Conservation (phyloP, 768 basidiomycete species). For the Rhodocollybia butyracea region DNA sequence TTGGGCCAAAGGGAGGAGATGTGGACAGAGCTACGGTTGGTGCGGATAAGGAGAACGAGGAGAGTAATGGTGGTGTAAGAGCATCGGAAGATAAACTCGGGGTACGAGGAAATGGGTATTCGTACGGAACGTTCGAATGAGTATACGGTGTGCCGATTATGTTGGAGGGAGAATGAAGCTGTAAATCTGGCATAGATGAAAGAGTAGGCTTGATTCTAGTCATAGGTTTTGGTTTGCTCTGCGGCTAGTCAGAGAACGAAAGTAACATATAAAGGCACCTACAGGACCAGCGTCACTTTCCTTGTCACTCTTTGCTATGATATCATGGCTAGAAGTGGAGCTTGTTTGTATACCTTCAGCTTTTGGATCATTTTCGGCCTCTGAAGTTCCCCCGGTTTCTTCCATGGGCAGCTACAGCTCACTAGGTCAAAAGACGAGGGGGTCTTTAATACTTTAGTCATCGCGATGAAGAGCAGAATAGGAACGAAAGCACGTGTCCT, state of each 20-base stretch:
- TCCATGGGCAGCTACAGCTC: not conserved
- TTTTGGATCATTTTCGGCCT: not conserved
- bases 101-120: slow-evolving; percentile 5
- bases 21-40: slow-evolving; percentile 2
- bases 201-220: not conserved
- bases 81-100: not conserved
- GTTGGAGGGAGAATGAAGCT: slow-evolving; percentile 3
- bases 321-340: not conserved
- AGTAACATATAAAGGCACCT: not conserved
- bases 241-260: not conserved
- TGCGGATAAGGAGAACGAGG: not conserved
- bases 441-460: no score
- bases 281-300: not conserved
- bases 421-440: not conserved
- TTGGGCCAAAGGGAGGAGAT: not conserved
- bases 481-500: no score
- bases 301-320: not conserved
- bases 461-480: no score
- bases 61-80: not conserved
- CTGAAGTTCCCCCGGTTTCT: not conserved
- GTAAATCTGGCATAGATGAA: slow-evolving; percentile 2
- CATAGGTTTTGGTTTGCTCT: not conserved
- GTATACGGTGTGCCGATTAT: slow-evolving; percentile 7
- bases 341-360: not conserved
- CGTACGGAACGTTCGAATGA: not conserved